A percentile compares a stretch with the other conserved stretches of the same genome.
These are phyloP conservation scores for Solioccasus polychromus DNA, from an alignment of 768 basidiomycete species.

Conservation along the genomic window DNA sequence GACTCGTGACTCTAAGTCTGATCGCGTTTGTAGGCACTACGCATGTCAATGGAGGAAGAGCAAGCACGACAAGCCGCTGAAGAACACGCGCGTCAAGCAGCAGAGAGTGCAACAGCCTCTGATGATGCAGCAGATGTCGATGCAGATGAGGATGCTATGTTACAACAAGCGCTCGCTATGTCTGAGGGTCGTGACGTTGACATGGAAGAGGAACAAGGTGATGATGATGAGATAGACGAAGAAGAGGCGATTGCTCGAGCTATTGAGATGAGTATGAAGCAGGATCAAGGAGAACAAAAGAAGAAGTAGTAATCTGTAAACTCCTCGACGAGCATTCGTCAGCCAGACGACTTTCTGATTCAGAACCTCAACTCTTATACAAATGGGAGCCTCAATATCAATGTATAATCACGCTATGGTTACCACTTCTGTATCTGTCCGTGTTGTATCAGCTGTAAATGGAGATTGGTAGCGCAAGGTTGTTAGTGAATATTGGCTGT, in stretches of 20 bases:
- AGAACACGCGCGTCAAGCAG: slow-evolving; percentile 34
- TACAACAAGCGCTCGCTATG: slow-evolving; percentile 75
- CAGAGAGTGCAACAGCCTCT: slow-evolving; percentile 21
- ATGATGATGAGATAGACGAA: slow-evolving; percentile 74
- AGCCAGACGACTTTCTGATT: not conserved
- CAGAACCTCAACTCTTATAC: not conserved
- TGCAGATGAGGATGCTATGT: slow-evolving; percentile 74
- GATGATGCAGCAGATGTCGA: slow-evolving; percentile 46
- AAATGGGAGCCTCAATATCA: not conserved
- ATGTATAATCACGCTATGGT: not conserved
- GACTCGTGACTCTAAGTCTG: not conserved
- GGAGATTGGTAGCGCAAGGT: slow-evolving; percentile 2
- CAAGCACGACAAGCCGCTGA: slow-evolving; percentile 67
- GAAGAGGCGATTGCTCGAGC: slow-evolving; percentile 90
- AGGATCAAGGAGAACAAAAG: slow-evolving; percentile 46
- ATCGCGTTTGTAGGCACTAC: slow-evolving; percentile 63
- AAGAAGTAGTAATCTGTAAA: slow-evolving; percentile 20
- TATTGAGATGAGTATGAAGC: slow-evolving; percentile 91
- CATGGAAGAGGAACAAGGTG: slow-evolving; percentile 46
- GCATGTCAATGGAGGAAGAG: slow-evolving; percentile 97
- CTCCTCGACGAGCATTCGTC: not conserved
- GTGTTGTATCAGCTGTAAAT: not conserved
- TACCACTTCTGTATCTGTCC: not conserved
- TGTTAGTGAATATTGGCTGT: slow-evolving; percentile 1
- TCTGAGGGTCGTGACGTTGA: slow-evolving; percentile 58